Conservation (phyloP, 2,329 filamentous ascomycete genomes). For the Cercospora citrullina region DNA sequence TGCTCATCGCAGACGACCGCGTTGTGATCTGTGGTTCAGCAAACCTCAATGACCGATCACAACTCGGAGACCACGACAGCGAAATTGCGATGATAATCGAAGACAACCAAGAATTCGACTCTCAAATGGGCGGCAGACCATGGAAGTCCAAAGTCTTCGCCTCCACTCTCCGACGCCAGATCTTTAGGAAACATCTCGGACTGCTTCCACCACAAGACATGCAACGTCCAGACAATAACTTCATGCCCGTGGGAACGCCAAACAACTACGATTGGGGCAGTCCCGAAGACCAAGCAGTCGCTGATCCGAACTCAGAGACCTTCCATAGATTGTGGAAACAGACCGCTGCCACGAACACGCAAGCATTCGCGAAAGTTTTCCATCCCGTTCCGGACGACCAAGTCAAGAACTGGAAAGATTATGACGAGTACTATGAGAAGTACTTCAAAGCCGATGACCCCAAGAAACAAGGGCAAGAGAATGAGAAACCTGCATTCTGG, state of each 20-base stretch:
- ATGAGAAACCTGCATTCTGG: conserved; percentile 58
- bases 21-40: conserved; percentile 78
- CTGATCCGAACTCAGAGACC: conserved; percentile 68
- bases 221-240: conserved; percentile 60
- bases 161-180: conserved; percentile 74
- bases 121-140: conserved; percentile 69
- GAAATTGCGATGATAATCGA: conserved; percentile 90
- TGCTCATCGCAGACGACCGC: conserved; percentile 78
- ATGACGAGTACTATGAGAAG: conserved; percentile 68
- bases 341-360: conserved; percentile 75
- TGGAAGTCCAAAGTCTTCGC: conserved; percentile 76
- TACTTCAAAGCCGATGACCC: conserved; percentile 56
- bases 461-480: conserved; percentile 47
- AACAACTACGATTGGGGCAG: conserved; percentile 55
- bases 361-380: conserved; percentile 78
- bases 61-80: conserved; percentile 80
- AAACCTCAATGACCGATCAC: conserved; percentile 70
- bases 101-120: conserved; percentile 69
- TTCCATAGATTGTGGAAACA: conserved; percentile 72
- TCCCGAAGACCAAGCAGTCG: conserved; percentile 58
- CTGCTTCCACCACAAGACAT: conserved; percentile 73
- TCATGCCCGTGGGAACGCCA: conserved; percentile 57
- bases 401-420: conserved; percentile 70
- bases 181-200: conserved; percentile 91
- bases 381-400: conserved; percentile 71